Percentiles rank a stretch among this genome's conserved stretches.
These are phyloP conservation scores for Rhynchospora pubera DNA, from an alignment of 176 grass and related monocot genomes.

Conservation along the genomic window DNA sequence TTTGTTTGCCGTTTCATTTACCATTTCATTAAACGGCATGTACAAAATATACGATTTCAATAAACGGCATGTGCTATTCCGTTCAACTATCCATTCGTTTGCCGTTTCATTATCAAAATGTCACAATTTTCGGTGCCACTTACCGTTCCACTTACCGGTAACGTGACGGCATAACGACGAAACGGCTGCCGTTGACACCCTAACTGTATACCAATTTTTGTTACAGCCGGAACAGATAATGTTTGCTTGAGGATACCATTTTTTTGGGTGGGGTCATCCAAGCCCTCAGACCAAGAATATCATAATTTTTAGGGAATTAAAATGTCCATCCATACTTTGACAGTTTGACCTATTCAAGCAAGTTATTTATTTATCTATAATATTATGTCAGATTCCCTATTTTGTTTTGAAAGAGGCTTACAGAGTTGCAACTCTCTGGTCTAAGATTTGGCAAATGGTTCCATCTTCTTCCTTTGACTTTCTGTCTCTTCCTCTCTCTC, in stretches of 20 bases:
- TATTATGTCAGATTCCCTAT: not conserved
- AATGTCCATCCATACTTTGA: not conserved
- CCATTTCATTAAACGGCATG: too few relatives aligned
- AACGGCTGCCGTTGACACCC: too few relatives aligned
- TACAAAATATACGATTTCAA: too few relatives aligned
- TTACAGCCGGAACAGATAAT: not conserved
- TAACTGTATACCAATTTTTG: not conserved
- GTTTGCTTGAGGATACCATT: not conserved
- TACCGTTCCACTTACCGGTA: too few relatives aligned
- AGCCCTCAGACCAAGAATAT: not conserved
- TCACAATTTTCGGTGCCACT: too few relatives aligned
- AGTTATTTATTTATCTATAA: not conserved
- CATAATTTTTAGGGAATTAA: not conserved
- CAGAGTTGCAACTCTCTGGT: not conserved
- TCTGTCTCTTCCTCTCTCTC: not conserved
- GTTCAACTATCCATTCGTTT: too few relatives aligned
- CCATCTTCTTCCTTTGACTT: conserved; percentile 10
- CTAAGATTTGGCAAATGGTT: not conserved
- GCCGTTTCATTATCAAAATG: too few relatives aligned
- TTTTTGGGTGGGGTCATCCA: too few relatives aligned
- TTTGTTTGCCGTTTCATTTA: too few relatives aligned
- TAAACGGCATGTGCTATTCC: too few relatives aligned
- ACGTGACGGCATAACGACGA: too few relatives aligned
- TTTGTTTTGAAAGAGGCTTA: not conserved
- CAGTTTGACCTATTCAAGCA: not conserved